phyloP scores from a whole-genome alignment of 2,329 filamentous ascomycete species.

The Epichloe elymi region DNA sequence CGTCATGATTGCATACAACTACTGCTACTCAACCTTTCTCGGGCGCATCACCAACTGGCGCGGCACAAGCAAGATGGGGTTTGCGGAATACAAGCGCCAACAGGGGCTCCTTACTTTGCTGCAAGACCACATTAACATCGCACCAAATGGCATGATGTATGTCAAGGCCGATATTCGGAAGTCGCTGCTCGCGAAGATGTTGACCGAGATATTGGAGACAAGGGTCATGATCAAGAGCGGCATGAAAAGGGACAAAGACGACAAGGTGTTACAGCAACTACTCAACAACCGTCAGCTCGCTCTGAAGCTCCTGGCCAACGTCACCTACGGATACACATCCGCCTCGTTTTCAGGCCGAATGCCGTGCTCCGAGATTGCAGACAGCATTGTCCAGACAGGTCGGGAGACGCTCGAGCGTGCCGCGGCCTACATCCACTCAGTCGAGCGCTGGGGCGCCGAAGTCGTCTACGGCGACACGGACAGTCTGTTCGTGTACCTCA shows the following conservation, averaged over 20 bases:
- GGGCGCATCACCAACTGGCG: constrained; percentile 78
- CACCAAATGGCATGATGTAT: constrained; percentile 96
- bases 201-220: constrained; percentile 89
- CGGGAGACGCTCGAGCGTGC: constrained; percentile 90
- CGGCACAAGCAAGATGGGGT: constrained; percentile 90
- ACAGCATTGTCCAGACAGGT: constrained; percentile 94
- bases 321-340: constrained; percentile 96
- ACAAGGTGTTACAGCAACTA: constrained; percentile 71
- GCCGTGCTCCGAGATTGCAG: constrained; percentile 95
- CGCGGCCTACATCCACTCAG: constrained; percentile 82
- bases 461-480: constrained; percentile 98
- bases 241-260: constrained; percentile 87
- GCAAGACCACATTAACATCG: constrained; percentile 76
- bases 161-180: constrained; percentile 73
- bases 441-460: constrained; percentile 80
- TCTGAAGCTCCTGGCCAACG: constrained; percentile 93
- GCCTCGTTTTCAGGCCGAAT: constrained; percentile 94
- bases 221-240: constrained; percentile 95
- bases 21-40: constrained; percentile 94
- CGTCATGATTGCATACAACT: constrained; percentile 98
- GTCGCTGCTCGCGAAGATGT: constrained; percentile 88
- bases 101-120: constrained; percentile 62
- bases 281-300: constrained; percentile 90
- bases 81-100: constrained; percentile 72
- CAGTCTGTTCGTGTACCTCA: constrained; percentile 81